These are phyloP conservation scores for Serendipita indica DNA, from an alignment of 768 basidiomycete genomes.

Conservation along the genomic window DNA sequence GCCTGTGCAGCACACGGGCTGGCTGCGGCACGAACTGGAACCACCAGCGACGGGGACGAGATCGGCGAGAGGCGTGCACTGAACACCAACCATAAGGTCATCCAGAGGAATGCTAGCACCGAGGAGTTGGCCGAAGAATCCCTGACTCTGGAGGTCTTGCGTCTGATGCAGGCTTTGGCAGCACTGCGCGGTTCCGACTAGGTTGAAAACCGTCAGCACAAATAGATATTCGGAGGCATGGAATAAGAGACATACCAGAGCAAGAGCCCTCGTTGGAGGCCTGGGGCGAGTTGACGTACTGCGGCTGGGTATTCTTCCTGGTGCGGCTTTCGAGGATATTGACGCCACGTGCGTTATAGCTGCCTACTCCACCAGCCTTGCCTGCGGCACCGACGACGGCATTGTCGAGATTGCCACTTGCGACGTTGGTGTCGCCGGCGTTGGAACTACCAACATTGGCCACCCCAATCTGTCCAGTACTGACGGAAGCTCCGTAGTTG, in stretches of 20 bases:
- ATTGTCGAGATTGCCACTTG: background rate
- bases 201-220: background rate
- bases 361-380: background rate
- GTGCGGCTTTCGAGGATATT: too few relatives aligned
- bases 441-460: background rate
- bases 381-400: background rate
- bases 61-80: background rate
- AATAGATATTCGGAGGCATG: background rate
- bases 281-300: conserved; percentile 5
- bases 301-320: background rate
- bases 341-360: background rate
- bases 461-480: background rate
- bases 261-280: background rate
- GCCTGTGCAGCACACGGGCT: conserved; percentile 4
- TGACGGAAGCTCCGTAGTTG: background rate
- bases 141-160: background rate
- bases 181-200: conserved; percentile 5
- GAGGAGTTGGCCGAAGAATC: background rate
- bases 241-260: background rate
- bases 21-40: background rate
- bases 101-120: background rate
- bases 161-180: conserved; percentile 9
- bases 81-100: conserved; percentile 1
- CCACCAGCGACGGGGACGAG: background rate
- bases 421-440: background rate